These are phyloP conservation scores for Oryza longistaminata DNA, from an alignment of 176 grass and related monocot genomes.

Conservation along the genomic window DNA sequence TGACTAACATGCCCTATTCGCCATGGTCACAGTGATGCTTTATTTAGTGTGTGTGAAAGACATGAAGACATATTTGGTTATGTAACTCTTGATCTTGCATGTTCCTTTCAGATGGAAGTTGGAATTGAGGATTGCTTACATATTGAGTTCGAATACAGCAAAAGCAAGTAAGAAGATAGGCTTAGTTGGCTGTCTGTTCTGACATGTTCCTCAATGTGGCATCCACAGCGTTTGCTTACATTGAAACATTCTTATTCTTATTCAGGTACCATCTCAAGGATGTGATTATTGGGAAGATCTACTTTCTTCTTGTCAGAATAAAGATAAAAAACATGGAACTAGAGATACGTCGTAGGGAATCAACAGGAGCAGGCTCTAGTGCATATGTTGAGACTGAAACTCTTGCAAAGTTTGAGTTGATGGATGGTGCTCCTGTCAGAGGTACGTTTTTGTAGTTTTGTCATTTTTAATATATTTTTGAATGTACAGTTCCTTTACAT, in stretches of 20 bases:
- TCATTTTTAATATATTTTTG: not conserved
- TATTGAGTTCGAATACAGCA: constrained; percentile 94
- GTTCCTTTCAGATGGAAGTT: constrained; percentile 78
- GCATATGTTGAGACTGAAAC: constrained; percentile 99
- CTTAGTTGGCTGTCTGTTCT: not conserved
- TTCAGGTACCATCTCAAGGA: constrained; percentile 89
- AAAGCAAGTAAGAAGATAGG: constrained; percentile 74
- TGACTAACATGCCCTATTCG: too few species aligned
- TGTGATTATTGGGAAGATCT: constrained; percentile 94
- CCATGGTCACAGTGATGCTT: not conserved
- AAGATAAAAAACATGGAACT: constrained; percentile 96
- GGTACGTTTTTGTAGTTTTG: constrained; percentile 33
- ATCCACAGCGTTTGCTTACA: not conserved
- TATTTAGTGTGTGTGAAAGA: not conserved
- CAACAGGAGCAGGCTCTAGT: constrained; percentile 92
- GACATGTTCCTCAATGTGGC: not conserved
- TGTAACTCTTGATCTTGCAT: not conserved
- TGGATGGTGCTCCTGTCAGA: constrained; percentile 99
- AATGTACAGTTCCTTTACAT: not conserved
- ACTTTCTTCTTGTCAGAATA: constrained; percentile 98
- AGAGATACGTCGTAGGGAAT: constrained; percentile 80
- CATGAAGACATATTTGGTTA: not conserved
- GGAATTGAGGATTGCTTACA: constrained; percentile 94
- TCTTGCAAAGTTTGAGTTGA: constrained; percentile 97
- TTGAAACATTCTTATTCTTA: not conserved